These are phyloP conservation scores for Hemisphaericaspora subhashii DNA, from an alignment of 1,139 yeast genomes.

Conservation along the genomic window DNA sequence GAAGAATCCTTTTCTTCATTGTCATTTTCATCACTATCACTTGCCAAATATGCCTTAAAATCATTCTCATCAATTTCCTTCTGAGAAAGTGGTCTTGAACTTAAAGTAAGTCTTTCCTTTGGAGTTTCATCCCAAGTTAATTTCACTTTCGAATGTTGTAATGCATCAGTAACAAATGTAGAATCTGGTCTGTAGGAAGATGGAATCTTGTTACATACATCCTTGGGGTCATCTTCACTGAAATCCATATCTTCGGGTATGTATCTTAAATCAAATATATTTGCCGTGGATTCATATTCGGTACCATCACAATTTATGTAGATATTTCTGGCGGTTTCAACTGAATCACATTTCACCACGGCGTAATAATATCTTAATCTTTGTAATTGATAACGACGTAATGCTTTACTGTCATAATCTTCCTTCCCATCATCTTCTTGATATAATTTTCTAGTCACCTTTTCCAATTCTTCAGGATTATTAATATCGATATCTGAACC, in stretches of 20 bases:
- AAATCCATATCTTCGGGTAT: conserved; percentile 91
- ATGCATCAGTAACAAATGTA: conserved; percentile 83
- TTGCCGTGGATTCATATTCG: conserved; percentile 95
- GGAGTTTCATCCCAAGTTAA: conserved; percentile 99
- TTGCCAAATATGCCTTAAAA: conserved; percentile 90
- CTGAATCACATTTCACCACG: conserved; percentile 79
- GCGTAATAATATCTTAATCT: conserved; percentile 90
- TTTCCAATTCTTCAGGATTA: conserved; percentile 44
- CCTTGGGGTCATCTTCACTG: conserved; percentile 70
- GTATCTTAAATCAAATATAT: conserved; percentile 87
- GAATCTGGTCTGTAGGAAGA: conserved; percentile 77
- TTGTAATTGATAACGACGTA: conserved; percentile 82
- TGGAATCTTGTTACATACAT: conserved; percentile 71
- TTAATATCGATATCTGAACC: conserved; percentile 49
- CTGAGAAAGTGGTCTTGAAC: conserved; percentile 81
- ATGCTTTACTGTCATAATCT: conserved; percentile 69
- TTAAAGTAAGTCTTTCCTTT: conserved; percentile 75
- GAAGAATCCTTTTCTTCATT: conserved; percentile 43
- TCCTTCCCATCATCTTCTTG: conserved; percentile 71
- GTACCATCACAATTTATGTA: conserved; percentile 91
- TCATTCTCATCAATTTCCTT: conserved; percentile 96
- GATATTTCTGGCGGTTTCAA: conserved; percentile 69
- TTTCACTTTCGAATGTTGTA: conserved; percentile 90
- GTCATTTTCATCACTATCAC: conserved; percentile 65
- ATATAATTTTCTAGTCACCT: conserved; percentile 65